These are phyloP conservation scores for Insectozyma bohioensis DNA, from an alignment of 1,139 yeast species.

Conservation along the genomic window DNA sequence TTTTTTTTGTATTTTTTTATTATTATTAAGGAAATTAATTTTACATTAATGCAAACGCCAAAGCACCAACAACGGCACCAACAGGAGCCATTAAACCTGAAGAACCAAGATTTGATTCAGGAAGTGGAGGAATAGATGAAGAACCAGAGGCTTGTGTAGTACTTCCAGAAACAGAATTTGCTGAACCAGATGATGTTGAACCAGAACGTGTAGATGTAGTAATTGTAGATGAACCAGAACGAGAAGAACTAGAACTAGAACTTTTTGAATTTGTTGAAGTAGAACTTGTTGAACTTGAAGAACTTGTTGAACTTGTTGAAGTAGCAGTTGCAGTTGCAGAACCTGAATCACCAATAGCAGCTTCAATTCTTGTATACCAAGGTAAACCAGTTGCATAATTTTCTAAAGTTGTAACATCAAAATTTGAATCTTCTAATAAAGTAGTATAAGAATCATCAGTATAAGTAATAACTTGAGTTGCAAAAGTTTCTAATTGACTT, in stretches of 20 bases:
- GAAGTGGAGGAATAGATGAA: slow-evolving; percentile 11
- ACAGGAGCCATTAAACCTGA: slow-evolving; percentile 25
- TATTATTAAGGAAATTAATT: slow-evolving; percentile 27
- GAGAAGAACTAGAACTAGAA: slow-evolving; percentile 9
- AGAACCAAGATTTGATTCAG: slow-evolving; percentile 14
- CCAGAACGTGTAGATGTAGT: slow-evolving; percentile 2
- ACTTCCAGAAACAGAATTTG: slow-evolving; percentile 1
- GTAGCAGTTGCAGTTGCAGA: slow-evolving; percentile 12
- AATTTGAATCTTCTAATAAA: slow-evolving; percentile 26
- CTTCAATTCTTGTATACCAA: slow-evolving; percentile 39
- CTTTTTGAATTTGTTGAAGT: slow-evolving; percentile 10
- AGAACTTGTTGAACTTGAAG: slow-evolving; percentile 2
- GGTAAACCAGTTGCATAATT: slow-evolving; percentile 42
- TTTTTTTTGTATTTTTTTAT: no score
- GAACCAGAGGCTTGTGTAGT: slow-evolving; percentile 4
- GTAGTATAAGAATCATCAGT: slow-evolving; percentile 43
- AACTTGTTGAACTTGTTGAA: slow-evolving; percentile 2
- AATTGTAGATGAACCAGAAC: slow-evolving; percentile 9
- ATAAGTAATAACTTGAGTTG: slow-evolving; percentile 38
- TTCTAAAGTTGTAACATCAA: slow-evolving; percentile 27
- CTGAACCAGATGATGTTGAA: slow-evolving; percentile 1
- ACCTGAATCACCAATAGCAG: slow-evolving; percentile 17
- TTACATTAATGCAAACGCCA: slow-evolving; percentile 37
- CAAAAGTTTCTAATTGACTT: slow-evolving; percentile 34
- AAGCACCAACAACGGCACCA: slow-evolving; percentile 37